Conservation (phyloP, 2,329 filamentous ascomycete genomes). For the Septoria petroselini region DNA sequence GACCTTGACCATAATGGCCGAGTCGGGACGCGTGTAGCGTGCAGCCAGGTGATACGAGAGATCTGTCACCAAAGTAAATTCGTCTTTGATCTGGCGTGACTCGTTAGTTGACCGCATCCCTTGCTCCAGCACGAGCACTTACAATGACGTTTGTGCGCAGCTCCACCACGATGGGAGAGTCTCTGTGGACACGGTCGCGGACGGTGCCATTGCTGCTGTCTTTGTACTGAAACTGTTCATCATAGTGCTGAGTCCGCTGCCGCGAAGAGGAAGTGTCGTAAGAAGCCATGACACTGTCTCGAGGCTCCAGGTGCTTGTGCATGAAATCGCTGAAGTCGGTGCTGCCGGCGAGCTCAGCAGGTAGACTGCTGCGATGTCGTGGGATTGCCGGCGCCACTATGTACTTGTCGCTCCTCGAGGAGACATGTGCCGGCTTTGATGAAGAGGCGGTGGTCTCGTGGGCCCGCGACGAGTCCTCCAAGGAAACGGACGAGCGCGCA, state of each 20-base stretch:
- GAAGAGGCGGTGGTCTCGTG: conserved; percentile 1
- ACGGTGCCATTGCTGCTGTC: conserved; percentile 27
- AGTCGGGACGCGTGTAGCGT: conserved; percentile 71
- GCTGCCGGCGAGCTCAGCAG: conserved; percentile 15
- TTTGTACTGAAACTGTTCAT: conserved; percentile 38
- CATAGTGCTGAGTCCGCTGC: conserved; percentile 38
- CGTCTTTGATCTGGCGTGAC: conserved; percentile 63
- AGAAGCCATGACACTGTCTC: conserved; percentile 24
- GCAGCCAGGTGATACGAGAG: conserved; percentile 69
- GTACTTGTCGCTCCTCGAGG: not conserved
- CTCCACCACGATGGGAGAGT: conserved; percentile 49
- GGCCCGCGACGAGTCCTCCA: conserved; percentile 2
- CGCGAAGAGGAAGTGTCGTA: conserved; percentile 31
- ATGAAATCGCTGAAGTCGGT: conserved; percentile 21
- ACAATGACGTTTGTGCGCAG: conserved; percentile 53
- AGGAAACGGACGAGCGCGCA: conserved; percentile 15
- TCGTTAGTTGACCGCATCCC: conserved; percentile 7
- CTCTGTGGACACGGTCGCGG: conserved; percentile 44
- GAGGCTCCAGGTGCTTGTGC: conserved; percentile 24
- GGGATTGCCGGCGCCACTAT: not conserved
- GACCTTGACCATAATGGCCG: conserved; percentile 71
- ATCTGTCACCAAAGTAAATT: conserved; percentile 70
- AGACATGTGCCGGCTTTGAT: conserved; percentile 6
- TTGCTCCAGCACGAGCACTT: conserved; percentile 30
- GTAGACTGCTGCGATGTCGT: conserved; percentile 20